These are phyloP conservation scores for Lichtheimia corymbifera DNA, from an alignment of 371 early-diverging fungal species.

Conservation along the genomic window DNA sequence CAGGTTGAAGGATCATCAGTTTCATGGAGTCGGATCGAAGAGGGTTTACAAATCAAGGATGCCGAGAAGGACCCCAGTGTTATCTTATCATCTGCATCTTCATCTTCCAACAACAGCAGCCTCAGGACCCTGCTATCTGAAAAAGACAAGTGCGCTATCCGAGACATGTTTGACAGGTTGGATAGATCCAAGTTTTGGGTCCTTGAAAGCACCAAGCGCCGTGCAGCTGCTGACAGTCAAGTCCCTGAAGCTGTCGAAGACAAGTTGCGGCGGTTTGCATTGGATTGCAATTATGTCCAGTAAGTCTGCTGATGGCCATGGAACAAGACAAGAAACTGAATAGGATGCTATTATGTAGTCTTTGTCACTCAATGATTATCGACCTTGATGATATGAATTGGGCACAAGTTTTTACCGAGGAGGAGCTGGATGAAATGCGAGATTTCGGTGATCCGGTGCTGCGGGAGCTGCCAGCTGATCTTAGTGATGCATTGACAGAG, in stretches of 20 bases:
- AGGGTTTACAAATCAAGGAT: too few species aligned
- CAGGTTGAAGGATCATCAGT: too few species aligned
- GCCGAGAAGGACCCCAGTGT: too few species aligned
- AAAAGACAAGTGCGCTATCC: background rate
- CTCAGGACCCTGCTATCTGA: too few species aligned
- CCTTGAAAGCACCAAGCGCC: background rate
- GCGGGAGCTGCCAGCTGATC: background rate
- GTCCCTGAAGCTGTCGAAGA: conserved; percentile 1
- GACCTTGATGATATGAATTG: conserved; percentile 10
- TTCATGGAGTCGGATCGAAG: too few species aligned
- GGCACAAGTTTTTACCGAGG: background rate
- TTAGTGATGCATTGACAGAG: background rate
- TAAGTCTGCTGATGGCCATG: background rate
- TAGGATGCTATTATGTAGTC: background rate
- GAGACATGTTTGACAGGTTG: background rate
- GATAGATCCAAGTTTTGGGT: conserved; percentile 5
- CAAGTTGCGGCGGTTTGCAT: conserved; percentile 3
- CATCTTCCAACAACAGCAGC: too few species aligned
- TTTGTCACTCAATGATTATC: conserved; percentile 3
- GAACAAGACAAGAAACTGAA: background rate
- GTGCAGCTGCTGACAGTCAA: background rate
- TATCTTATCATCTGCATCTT: too few species aligned
- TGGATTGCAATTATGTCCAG: conserved; percentile 6
- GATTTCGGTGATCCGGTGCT: conserved; percentile 2
- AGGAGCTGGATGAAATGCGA: background rate